phyloP scores from a whole-genome alignment of 129 eudicot genomes.

The Silybum marianum region DNA sequence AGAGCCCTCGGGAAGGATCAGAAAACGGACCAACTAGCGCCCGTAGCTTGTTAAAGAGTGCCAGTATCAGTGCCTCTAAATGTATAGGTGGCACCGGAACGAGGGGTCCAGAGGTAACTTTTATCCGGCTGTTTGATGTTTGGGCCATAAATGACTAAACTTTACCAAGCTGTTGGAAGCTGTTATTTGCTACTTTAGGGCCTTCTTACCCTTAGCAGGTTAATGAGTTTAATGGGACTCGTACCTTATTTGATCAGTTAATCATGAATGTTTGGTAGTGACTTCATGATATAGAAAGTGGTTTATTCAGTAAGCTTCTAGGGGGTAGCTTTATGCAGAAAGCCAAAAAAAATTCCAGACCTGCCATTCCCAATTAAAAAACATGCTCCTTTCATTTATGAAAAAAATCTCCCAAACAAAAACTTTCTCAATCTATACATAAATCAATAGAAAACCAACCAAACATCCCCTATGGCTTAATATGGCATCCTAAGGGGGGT shows the following conservation, averaged over 20 bases:
- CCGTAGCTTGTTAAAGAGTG: conserved; percentile 90
- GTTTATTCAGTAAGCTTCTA: no score
- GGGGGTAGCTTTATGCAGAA: no score
- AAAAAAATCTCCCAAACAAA: no score
- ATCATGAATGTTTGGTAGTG: no score
- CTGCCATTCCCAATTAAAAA: no score
- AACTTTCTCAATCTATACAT: no score
- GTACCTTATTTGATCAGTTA: no score
- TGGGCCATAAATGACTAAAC: neutral
- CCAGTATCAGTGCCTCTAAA: conserved; percentile 93
- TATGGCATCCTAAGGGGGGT: neutral
- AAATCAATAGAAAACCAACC: neutral
- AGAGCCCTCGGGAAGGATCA: conserved; percentile 60
- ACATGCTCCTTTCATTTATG: no score
- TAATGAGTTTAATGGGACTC: no score
- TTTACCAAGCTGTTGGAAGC: neutral
- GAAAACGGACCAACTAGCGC: conserved; percentile 63
- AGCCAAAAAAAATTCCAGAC: no score
- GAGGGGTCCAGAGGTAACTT: conserved; percentile 59
- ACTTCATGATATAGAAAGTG: no score
- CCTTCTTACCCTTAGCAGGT: no score
- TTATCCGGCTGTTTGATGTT: neutral
- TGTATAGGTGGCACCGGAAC: conserved; percentile 61
- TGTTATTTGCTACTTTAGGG: neutral
- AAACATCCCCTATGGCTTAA: neutral